Conservation (phyloP, 2,329 filamentous ascomycete genomes). For the Fusarium udum region DNA sequence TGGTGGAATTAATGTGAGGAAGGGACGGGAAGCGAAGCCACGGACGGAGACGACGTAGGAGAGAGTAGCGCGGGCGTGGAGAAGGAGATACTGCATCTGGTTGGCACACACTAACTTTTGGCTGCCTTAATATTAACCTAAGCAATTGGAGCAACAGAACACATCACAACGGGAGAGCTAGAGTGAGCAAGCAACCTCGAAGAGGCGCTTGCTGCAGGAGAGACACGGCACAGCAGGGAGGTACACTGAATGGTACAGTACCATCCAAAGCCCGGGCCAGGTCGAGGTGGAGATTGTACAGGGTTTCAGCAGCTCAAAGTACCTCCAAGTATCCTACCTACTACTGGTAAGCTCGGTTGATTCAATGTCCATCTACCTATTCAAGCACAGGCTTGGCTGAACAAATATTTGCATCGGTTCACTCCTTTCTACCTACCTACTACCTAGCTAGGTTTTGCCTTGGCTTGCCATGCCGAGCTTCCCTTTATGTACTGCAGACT, state of each 20-base stretch:
- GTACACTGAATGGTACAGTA: constrained; percentile 16
- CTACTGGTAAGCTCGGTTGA: background rate
- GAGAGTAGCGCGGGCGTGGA: constrained; percentile 33
- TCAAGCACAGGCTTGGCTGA: background rate
- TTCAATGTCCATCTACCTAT: constrained; percentile 3
- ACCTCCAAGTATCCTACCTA: constrained; percentile 14
- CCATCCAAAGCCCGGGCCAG: constrained; percentile 15
- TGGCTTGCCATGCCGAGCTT: background rate
- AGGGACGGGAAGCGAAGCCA: constrained; percentile 22
- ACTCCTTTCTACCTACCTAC: background rate
- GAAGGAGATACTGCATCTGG: constrained; percentile 25
- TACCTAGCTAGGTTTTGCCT: background rate
- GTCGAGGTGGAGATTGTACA: constrained; percentile 10
- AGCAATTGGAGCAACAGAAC: constrained; percentile 13
- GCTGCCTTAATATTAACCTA: background rate
- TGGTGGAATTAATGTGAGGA: constrained; percentile 36
- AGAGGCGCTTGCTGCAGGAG: constrained; percentile 10
- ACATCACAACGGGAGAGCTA: constrained; percentile 1
- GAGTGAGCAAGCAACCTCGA: background rate
- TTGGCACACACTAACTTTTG: background rate
- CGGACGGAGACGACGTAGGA: constrained; percentile 23
- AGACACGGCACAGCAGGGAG: constrained; percentile 21
- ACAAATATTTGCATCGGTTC: background rate
- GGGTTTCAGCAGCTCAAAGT: constrained; percentile 4
- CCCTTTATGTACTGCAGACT: background rate